Conservation (phyloP, 1,139 yeast genomes). For the Candida sp. region DNA sequence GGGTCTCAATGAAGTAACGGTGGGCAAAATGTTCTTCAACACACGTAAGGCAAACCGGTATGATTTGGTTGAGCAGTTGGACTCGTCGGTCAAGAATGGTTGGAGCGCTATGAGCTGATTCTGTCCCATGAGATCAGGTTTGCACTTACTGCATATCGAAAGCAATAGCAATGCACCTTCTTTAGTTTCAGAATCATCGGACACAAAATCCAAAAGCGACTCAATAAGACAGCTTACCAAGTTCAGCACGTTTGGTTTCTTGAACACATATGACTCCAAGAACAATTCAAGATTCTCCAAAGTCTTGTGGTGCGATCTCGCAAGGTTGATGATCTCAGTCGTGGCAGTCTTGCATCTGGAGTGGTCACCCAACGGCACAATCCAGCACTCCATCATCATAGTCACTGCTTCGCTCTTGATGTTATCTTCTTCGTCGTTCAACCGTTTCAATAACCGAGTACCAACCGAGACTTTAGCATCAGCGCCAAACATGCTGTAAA, state of each 20-base stretch:
- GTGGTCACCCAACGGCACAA: slow-evolving; percentile 18
- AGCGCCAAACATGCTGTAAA: slow-evolving; percentile 41
- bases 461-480: slow-evolving; percentile 48
- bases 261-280: slow-evolving; percentile 42
- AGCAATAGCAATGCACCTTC: slow-evolving; percentile 50
- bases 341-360: not conserved
- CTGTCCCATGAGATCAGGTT: slow-evolving; percentile 57
- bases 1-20: slow-evolving; percentile 48
- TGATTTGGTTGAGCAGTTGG: slow-evolving; percentile 34
- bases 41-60: slow-evolving; percentile 54
- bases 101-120: slow-evolving; percentile 66
- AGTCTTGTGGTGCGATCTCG: slow-evolving; percentile 37
- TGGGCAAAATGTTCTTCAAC: slow-evolving; percentile 52
- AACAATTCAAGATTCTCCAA: slow-evolving; percentile 37
- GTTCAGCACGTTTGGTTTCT: slow-evolving; percentile 18
- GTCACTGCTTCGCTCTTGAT: slow-evolving; percentile 50
- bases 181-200: slow-evolving; percentile 22
- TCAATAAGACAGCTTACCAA: slow-evolving; percentile 2
- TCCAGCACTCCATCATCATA: slow-evolving; percentile 50
- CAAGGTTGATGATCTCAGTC: slow-evolving; percentile 27
- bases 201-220: slow-evolving; percentile 24
- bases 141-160: slow-evolving; percentile 55
- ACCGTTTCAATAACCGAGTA: slow-evolving; percentile 52
- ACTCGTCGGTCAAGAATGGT: slow-evolving; percentile 59
- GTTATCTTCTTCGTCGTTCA: slow-evolving; percentile 74